Evolutionary conservation across 192 early-diverging fungal genomes (phyloP).

Genomic region (Coemansia sp.): DNA sequence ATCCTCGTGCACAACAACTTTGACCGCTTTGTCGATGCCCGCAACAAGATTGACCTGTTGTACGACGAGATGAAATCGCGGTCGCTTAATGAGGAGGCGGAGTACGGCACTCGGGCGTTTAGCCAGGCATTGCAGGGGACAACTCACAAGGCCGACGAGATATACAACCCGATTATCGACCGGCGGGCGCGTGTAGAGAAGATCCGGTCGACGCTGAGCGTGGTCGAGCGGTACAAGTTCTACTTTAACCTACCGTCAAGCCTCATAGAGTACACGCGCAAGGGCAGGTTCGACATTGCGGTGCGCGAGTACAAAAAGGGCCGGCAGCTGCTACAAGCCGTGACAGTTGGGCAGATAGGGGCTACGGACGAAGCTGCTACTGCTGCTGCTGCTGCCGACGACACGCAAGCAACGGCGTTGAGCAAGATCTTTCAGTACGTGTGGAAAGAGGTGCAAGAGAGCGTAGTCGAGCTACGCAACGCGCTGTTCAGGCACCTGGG

Average conservation of each 20-base stretch:
- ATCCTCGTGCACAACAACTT: slow-evolving; percentile 94
- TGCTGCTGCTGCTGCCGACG: slow-evolving; percentile 5
- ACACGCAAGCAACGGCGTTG: slow-evolving; percentile 41
- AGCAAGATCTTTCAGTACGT: slow-evolving; percentile 91
- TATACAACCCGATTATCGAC: slow-evolving; percentile 87
- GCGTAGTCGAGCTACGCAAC: slow-evolving; percentile 72
- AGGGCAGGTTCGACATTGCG: slow-evolving; percentile 87
- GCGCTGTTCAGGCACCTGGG: slow-evolving; percentile 76
- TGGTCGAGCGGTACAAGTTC: slow-evolving; percentile 96
- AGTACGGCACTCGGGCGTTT: slow-evolving; percentile 81
- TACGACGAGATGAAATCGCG: slow-evolving; percentile 91
- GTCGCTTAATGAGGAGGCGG: slow-evolving; percentile 77
- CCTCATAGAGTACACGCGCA: slow-evolving; percentile 79
- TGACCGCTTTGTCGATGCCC: slow-evolving; percentile 94
- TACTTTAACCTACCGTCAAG: slow-evolving; percentile 95
- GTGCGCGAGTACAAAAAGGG: slow-evolving; percentile 98
- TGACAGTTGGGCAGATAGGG: slow-evolving; percentile 46
- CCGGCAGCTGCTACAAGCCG: slow-evolving; percentile 71
- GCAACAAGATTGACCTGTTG: slow-evolving; percentile 91
- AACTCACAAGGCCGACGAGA: slow-evolving; percentile 69
- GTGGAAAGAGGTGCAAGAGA: slow-evolving; percentile 89
- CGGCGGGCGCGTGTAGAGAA: slow-evolving; percentile 85
- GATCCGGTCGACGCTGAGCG: slow-evolving; percentile 83
- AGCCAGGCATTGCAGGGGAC: slow-evolving; percentile 68
- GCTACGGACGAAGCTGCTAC: slow-evolving; percentile 1